Evolutionary conservation across 2,329 filamentous ascomycete species (phyloP).

Genomic region (Ustilaginoidea virens): DNA sequence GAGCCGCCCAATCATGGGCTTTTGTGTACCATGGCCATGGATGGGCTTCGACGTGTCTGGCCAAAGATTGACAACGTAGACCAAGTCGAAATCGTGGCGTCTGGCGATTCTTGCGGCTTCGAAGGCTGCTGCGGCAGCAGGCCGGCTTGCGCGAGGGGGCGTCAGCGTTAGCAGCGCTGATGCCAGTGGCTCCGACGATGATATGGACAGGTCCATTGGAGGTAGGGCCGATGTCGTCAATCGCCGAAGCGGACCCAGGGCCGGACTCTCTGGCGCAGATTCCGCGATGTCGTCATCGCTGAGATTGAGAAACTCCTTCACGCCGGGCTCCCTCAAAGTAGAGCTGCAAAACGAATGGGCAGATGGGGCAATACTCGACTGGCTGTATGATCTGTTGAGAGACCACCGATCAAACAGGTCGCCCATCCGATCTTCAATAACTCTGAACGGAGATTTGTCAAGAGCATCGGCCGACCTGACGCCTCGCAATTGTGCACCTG

Average conservation of each 20-base stretch:
- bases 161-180: conserved; percentile 26
- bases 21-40: conserved; percentile 5
- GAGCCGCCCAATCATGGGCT: conserved; percentile 30
- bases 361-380: conserved; percentile 16
- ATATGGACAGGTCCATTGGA: conserved; percentile 9
- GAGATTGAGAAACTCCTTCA: conserved; percentile 37
- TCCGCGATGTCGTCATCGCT: conserved; percentile 45
- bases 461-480: conserved; percentile 14
- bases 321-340: conserved; percentile 32
- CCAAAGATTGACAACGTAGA: conserved; percentile 45
- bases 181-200: conserved; percentile 10
- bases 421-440: conserved; percentile 13
- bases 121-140: conserved; percentile 33
- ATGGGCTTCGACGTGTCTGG: conserved; percentile 17
- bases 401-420: conserved; percentile 11
- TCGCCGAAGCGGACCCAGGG: conserved; percentile 4
- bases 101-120: conserved; percentile 39
- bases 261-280: conserved; percentile 11
- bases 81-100: conserved; percentile 40
- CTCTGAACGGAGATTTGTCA: conserved; percentile 12
- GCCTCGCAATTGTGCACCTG: conserved; percentile 11
- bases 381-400: conserved; percentile 13
- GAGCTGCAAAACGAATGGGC: conserved; percentile 15
- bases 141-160: conserved; percentile 26
- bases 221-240: conserved; percentile 5